Base-by-base conservation (phyloP, 2,329 filamentous ascomycete species). In the Coniochaeta sp. region DNA sequence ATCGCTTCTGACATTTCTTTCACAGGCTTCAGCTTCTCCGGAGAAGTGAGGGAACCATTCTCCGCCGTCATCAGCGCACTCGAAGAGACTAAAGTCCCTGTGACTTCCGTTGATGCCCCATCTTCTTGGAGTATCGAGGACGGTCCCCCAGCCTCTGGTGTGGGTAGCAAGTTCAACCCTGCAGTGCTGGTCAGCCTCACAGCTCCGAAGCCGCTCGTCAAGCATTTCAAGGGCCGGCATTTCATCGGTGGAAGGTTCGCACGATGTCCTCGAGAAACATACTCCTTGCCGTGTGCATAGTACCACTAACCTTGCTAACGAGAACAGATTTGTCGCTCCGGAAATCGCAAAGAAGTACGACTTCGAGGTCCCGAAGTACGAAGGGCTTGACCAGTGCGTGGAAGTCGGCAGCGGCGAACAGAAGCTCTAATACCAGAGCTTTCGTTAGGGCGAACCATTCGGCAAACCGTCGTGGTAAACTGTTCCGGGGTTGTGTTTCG, bases 71-170 rank as follows among this genome's bases (percentile, higher is more conserved):
- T 99, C 60, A 74, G 79, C 55, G 83, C 87, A 7, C 76, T 99
- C 32, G 82, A 90, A 59, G 77, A 84, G 38, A 86, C 87, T 5
- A 78, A 78, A 24, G 63, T 94, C 7, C 88, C 91, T 0, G 87
- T 97, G 0, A 85, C 94, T 3, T 87, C 90, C 3, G 89, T 99
- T 20, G 94, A 99, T 70, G 91, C 89, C 6, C 94, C 94, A 1
- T 95, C 89, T 28, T 94, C 89, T 1, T 99, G 94, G 94, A 84
- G 94, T 67, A 95, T 99, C 52, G 89, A 96, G 63, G 74, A 76
- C 10, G 94, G 94, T 0, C 92, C 92, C 8, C 91, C 91, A 10
- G 71, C 76, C 50, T 81, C 83, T 1, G 92, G 90, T 0, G 78
- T 89, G 0, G 92, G 91, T 1, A 86, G 85, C 61, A 82, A 77